phyloP scores from a whole-genome alignment of 1,284 basidiomycete genomes.

The Pascua sp. region DNA sequence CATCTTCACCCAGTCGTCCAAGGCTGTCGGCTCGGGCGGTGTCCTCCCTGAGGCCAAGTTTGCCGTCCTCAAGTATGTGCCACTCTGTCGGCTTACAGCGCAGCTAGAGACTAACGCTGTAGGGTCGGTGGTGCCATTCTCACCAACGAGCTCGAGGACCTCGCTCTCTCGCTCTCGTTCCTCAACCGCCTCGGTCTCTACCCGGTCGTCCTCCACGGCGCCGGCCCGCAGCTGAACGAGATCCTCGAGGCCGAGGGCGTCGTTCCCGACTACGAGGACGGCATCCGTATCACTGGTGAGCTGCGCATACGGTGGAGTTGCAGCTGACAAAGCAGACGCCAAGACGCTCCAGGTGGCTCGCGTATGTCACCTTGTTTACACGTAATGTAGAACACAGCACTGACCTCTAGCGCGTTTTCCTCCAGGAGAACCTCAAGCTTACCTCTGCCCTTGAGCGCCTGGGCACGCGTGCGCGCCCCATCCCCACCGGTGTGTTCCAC shows the following conservation, averaged over 20 bases:
- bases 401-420: no score
- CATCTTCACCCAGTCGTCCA: slow-evolving; percentile 86
- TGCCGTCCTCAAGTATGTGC: slow-evolving; percentile 74
- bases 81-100: neutral
- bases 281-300: slow-evolving; percentile 86
- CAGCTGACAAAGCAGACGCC: slow-evolving; percentile 59
- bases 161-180: slow-evolving; percentile 88
- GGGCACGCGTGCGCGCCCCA: slow-evolving; percentile 89
- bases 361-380: no score
- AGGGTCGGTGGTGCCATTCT: slow-evolving; percentile 87
- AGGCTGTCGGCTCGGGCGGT: slow-evolving; percentile 60
- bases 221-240: slow-evolving; percentile 88
- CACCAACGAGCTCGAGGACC: slow-evolving; percentile 76
- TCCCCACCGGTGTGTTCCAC: slow-evolving; percentile 91
- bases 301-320: slow-evolving; percentile 10
- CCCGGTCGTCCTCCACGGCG: slow-evolving; percentile 90
- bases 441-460: slow-evolving; percentile 85
- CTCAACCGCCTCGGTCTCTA: slow-evolving; percentile 89
- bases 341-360: slow-evolving; percentile 89
- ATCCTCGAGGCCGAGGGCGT: slow-evolving; percentile 87
- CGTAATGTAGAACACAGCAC: no score
- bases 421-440: slow-evolving; percentile 90
- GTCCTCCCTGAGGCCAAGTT: slow-evolving; percentile 67
- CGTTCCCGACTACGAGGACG: slow-evolving; percentile 90
- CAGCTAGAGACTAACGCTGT: no score